Base-by-base conservation (phyloP, 768 basidiomycete genomes). In the Coprinopsis sp. region DNA sequence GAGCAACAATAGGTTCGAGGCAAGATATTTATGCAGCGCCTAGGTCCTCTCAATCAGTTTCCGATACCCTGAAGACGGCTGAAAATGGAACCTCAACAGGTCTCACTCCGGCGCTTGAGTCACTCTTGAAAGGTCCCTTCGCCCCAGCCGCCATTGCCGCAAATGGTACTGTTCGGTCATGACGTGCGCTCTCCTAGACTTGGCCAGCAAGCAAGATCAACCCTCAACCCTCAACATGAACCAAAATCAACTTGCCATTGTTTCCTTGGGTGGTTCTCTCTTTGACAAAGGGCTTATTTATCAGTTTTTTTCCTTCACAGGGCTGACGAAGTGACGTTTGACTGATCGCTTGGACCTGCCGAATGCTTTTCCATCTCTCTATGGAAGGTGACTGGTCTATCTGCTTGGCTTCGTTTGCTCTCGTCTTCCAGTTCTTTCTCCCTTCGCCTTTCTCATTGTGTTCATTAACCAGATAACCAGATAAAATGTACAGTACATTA, bases 111-210 rank as follows among this genome's bases (percentile, higher is more conserved):
- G 55, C 63, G 21, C 53, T 61, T 36, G 65, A 72, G 47, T 55
- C 63, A 21, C 64, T 69, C 51, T 75, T 82, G 51, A 79, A 80
- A 60, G 59, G 81, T 45, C 71, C 81, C 14, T 78, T 81, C 53
- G 74, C 73, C 51, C 84, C 87, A 60, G 81, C 76, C 54, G 71
- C 78, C 37, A 68, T 76, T 33, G 69, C 84, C 49, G 69, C 74
- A 39, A 69, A 80, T 44, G 64, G 68, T 37, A 59, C 65, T 38
- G 62, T 72, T 33, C 68, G 69, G 40, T 72, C 68, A 23, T 72
- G 65, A 64, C 67, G 62, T 58, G 55, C 28, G 14, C n/a, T n/a
- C n/a, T n/a, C n/a, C n/a, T n/a, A n/a, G n/a, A n/a, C n/a, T n/a
- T n/a, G n/a, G n/a, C n/a, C n/a, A n/a, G n/a, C n/a, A n/a, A n/a